A percentile compares a stretch with the other conserved stretches of the same genome.
phyloP scores from a whole-genome alignment of 768 basidiomycete genomes.

The Calocybe cyanea region DNA sequence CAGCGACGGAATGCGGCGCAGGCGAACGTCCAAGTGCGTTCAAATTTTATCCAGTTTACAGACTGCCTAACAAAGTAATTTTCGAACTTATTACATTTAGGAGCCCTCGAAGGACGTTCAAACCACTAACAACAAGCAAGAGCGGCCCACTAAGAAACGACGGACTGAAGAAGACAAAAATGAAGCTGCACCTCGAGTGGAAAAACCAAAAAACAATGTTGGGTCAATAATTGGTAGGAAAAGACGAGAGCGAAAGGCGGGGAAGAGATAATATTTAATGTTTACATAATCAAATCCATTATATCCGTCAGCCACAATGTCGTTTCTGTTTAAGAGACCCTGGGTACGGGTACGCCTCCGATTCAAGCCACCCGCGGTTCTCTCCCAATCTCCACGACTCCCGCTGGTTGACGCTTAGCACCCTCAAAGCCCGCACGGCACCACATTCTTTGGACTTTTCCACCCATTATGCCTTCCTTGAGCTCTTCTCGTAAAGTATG shows the following conservation, averaged over 20 bases:
- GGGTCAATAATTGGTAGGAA: slow-evolving; percentile 80
- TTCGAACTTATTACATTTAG: no score
- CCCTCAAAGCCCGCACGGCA: slow-evolving; percentile 11
- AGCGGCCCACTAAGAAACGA: slow-evolving; percentile 38
- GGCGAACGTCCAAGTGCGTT: slow-evolving; percentile 27
- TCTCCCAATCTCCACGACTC: slow-evolving; percentile 1
- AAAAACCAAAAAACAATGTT: slow-evolving; percentile 37
- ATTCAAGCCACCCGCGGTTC: slow-evolving; percentile 1
- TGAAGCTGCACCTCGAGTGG: slow-evolving; percentile 17
- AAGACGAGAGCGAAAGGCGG: slow-evolving; percentile 60
- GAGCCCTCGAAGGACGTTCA: slow-evolving; percentile 11
- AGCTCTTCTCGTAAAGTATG: neutral
- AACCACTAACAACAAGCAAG: slow-evolving; percentile 23
- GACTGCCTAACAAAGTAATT: slow-evolving; percentile 1
- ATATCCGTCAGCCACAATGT: neutral
- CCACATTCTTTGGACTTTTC: slow-evolving; percentile 12
- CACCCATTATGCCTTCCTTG: slow-evolving; percentile 1
- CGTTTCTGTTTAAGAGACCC: neutral
- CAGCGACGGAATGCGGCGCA: slow-evolving; percentile 62
- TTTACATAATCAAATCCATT: neutral
- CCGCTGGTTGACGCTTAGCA: no score
- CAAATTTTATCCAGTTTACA: neutral
- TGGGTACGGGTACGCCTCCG: neutral
- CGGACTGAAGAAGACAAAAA: slow-evolving; percentile 23
- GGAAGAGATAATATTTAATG: slow-evolving; percentile 16